Evolutionary conservation across 768 basidiomycete genomes (phyloP).

Genomic region (Saitozyma sp.): DNA sequence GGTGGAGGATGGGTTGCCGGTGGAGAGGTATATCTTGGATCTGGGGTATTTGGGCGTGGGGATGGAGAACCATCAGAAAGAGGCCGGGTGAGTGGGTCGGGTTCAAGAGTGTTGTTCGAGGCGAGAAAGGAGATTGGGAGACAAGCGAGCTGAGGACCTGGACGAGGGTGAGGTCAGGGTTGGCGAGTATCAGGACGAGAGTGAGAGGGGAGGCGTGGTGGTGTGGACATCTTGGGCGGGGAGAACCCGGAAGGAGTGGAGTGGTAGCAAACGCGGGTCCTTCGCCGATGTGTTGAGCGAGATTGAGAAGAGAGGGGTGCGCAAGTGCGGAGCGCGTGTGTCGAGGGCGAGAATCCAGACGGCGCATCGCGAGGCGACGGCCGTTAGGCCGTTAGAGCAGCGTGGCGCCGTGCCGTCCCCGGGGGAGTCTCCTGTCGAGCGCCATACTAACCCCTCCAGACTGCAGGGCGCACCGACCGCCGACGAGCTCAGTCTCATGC

Average conservation of each 20-base stretch:
- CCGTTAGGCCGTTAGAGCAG: no score
- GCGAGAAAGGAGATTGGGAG: neutral
- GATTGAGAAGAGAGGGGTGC: no score
- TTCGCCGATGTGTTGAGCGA: conserved; percentile 48
- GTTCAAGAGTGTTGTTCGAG: neutral
- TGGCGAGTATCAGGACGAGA: neutral
- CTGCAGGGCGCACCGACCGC: conserved; percentile 35
- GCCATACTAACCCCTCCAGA: conserved; percentile 11
- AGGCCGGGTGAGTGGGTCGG: conserved; percentile 21
- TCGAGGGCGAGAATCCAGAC: no score
- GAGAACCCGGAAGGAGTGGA: neutral
- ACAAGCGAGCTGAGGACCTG: conserved; percentile 47
- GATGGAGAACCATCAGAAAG: conserved; percentile 19
- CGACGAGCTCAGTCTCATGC: conserved; percentile 42
- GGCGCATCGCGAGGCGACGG: no score
- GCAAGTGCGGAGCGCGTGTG: no score
- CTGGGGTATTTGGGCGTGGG: conserved; percentile 66
- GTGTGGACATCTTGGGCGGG: neutral
- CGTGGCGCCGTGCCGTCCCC: no score
- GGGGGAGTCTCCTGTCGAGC: no score
- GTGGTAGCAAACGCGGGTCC: conserved; percentile 64
- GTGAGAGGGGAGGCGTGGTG: conserved; percentile 3
- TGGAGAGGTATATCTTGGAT: conserved; percentile 90
- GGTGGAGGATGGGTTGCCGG: conserved; percentile 69
- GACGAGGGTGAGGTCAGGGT: neutral